Conservation (phyloP, 2,329 filamentous ascomycete genomes). For the Nothopassalora personata region DNA sequence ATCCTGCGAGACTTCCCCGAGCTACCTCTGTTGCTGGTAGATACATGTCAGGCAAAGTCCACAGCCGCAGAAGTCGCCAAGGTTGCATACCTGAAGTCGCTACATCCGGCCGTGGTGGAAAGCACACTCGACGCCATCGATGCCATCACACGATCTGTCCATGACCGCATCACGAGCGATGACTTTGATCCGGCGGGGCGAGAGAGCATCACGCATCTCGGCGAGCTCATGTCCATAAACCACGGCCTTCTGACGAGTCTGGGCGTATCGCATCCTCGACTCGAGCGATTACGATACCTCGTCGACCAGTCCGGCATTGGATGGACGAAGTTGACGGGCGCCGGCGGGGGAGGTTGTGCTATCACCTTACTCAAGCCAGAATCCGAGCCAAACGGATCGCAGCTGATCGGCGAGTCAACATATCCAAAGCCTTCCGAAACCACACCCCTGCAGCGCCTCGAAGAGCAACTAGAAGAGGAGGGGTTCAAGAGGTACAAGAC, state of each 20-base stretch:
- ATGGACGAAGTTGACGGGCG: slow-evolving; percentile 96
- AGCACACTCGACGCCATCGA: slow-evolving; percentile 83
- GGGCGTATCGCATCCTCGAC: slow-evolving; percentile 87
- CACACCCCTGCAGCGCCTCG: slow-evolving; percentile 51
- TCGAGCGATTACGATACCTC: slow-evolving; percentile 86
- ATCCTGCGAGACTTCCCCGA: slow-evolving; percentile 85
- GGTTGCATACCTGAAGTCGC: slow-evolving; percentile 65
- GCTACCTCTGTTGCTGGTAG: slow-evolving; percentile 80
- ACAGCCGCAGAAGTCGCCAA: slow-evolving; percentile 83
- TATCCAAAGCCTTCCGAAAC: background rate
- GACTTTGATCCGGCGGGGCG: slow-evolving; percentile 63
- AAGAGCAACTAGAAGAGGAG: slow-evolving; percentile 51
- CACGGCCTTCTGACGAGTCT: slow-evolving; percentile 87
- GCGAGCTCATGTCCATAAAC: slow-evolving; percentile 87
- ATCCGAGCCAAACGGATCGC: slow-evolving; percentile 12
- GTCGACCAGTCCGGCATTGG: slow-evolving; percentile 85
- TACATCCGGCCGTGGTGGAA: slow-evolving; percentile 71
- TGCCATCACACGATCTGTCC: slow-evolving; percentile 57
- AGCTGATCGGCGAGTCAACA: slow-evolving; percentile 15
- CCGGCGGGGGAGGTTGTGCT: slow-evolving; percentile 90
- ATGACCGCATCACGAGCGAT: slow-evolving; percentile 49
- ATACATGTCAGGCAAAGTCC: slow-evolving; percentile 82
- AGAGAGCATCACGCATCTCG: slow-evolving; percentile 64
- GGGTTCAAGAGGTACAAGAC: slow-evolving; percentile 83
- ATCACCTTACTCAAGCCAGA: slow-evolving; percentile 80